phyloP scores from a whole-genome alignment of 306 rosid genomes.

The Rosa multiflora region DNA sequence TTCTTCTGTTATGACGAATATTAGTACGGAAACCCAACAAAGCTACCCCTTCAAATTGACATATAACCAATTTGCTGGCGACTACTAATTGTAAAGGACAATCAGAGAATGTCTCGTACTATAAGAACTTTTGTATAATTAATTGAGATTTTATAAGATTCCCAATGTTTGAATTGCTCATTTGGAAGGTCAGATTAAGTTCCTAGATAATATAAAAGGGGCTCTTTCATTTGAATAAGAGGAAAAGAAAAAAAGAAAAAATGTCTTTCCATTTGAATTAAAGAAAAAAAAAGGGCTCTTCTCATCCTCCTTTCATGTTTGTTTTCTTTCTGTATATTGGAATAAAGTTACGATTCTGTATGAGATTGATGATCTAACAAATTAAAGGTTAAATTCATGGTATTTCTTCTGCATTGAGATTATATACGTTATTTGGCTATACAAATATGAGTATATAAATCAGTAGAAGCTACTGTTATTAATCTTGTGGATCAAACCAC shows the following conservation, averaged over 20 bases:
- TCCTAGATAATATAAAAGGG: too few relatives aligned
- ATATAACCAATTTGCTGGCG: conserved; percentile 13
- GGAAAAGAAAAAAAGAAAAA: not conserved
- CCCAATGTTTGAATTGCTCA: not conserved
- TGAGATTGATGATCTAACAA: not conserved
- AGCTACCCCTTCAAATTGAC: conserved; percentile 1
- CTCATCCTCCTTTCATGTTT: not conserved
- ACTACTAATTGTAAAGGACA: not conserved
- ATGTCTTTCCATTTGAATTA: not conserved
- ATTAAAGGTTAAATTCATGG: not conserved
- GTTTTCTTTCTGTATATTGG: not conserved
- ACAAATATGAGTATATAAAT: conserved; percentile 38
- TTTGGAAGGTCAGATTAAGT: not conserved
- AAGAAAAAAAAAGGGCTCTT: not conserved
- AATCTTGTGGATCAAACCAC: not conserved
- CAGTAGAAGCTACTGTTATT: conserved; percentile 32
- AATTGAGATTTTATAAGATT: not conserved
- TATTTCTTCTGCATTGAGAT: conserved; percentile 14
- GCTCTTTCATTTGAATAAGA: not conserved
- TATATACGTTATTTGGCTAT: conserved; percentile 41
- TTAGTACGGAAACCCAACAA: not conserved
- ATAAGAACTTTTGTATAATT: not conserved
- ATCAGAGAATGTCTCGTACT: not conserved
- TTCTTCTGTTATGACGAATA: not conserved
- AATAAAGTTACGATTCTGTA: not conserved